Conservation (phyloP, 768 basidiomycete genomes). For the Xerocomellus dryophilus region DNA sequence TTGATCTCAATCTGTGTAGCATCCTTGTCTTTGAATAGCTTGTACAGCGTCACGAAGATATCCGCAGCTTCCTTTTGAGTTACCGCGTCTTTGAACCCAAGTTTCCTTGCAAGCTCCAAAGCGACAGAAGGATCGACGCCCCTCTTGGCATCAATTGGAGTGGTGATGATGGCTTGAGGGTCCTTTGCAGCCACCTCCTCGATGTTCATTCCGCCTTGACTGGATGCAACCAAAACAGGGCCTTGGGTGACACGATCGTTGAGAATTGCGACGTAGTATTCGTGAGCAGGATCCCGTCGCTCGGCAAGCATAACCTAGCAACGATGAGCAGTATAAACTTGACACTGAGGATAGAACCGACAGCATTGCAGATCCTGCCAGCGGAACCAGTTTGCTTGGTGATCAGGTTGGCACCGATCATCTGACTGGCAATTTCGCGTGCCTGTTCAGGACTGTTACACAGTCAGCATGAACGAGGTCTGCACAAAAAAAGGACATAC, state of each 20-base stretch:
- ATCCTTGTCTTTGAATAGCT: constrained; percentile 97
- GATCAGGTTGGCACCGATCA: constrained; percentile 94
- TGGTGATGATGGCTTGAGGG: constrained; percentile 92
- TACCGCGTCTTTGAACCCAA: constrained; percentile 76
- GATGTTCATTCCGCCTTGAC: constrained; percentile 99
- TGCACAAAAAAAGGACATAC: constrained; percentile 39
- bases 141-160: constrained; percentile 79
- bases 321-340: constrained; percentile 12
- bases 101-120: constrained; percentile 75
- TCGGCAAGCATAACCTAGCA: constrained; percentile 95
- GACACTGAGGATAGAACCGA: constrained; percentile 37
- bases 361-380: constrained; percentile 94
- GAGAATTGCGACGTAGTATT: constrained; percentile 96
- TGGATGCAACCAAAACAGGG: constrained; percentile 90
- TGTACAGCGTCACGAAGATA: constrained; percentile 92
- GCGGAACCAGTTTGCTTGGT: constrained; percentile 96
- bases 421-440: constrained; percentile 80
- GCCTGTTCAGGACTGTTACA: constrained; percentile 76
- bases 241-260: constrained; percentile 90
- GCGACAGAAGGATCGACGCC: constrained; percentile 76
- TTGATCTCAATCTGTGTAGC: constrained; percentile 99
- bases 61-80: constrained; percentile 85
- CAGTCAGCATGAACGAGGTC: constrained; percentile 7
- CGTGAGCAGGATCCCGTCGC: constrained; percentile 87
- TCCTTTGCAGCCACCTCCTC: constrained; percentile 98